Base-by-base conservation (phyloP, 768 basidiomycete species). In the Pisolithus microcarpus region DNA sequence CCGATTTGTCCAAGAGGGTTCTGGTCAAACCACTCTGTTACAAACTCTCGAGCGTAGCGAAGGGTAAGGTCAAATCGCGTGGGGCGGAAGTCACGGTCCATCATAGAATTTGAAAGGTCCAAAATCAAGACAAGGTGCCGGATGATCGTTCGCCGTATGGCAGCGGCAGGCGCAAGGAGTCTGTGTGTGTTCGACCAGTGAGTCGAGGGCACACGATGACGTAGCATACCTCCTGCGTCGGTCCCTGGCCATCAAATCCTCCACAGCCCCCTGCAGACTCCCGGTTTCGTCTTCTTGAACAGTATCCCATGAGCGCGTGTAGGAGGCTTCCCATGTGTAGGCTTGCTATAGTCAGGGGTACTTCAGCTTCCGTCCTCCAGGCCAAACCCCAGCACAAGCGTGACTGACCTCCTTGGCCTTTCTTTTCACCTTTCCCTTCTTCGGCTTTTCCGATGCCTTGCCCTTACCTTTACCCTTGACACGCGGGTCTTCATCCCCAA, bases 11-110 rank as follows among this genome's bases (percentile, higher is more conserved):
- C 94, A 11, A 99, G 75, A 1, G 96, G 96, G 62, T 99, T 99
- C 71, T 98, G 96, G 70, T 99, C 96, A 67, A 98, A 99, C 94
- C 95, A 99, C 65, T 99, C 96, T 7, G 79, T 73, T 26, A 98
- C 78, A 58, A 98, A 99, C 59, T 91, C 90, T 52, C 92, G 80
- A 13, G 92, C 81, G 64, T 94, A 95, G 61, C 93, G 85, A 40
- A 98, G 70, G 60, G 84, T 86, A 30, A 99, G 68, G 62, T 96
- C 94, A 58, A 95, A 94, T 51, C 96, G 80, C 19, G 90, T 92
- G 10, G 94, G 92, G 6, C 95, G 80, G 84, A 95, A 90, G 70
- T 99, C 96, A 26, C 93, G 82, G 68, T 98, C 96, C 70, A 82
- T 78, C 92, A 98, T 98, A 1, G 92, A 82, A 2, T 80, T 70